Percentiles rank a stretch among this genome's conserved stretches.
These are phyloP conservation scores for Ganoderma lucidum DNA, from an alignment of 1,284 basidiomycete species.

Conservation along the genomic window DNA sequence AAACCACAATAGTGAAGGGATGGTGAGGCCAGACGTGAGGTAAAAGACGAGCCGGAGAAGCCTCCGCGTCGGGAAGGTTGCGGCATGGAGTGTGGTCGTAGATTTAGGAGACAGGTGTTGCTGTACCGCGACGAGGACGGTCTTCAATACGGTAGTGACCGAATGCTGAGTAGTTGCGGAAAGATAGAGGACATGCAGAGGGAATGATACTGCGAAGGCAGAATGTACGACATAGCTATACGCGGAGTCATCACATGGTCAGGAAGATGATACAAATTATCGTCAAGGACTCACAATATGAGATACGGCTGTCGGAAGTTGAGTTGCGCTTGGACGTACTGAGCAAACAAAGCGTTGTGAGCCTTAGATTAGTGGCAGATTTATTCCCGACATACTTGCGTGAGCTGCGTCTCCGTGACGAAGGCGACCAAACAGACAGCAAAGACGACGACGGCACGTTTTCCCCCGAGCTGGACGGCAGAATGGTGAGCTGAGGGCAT, in stretches of 20 bases:
- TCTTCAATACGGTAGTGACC: constrained; percentile 53
- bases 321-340: constrained; percentile 80
- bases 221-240: constrained; percentile 80
- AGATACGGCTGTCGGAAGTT: constrained; percentile 81
- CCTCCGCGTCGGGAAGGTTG: constrained; percentile 52
- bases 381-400: constrained; percentile 58
- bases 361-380: neutral
- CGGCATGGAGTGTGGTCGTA: constrained; percentile 31
- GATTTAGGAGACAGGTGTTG: constrained; percentile 56
- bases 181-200: constrained; percentile 74
- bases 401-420: constrained; percentile 73
- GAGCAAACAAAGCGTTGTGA: constrained; percentile 16
- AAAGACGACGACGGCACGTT: constrained; percentile 58
- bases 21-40: constrained; percentile 66
- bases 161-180: constrained; percentile 54
- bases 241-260: neutral
- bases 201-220: constrained; percentile 71
- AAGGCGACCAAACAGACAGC: constrained; percentile 64
- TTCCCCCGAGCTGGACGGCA: constrained; percentile 40
- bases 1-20: constrained; percentile 79
- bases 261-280: neutral
- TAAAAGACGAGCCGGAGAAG: constrained; percentile 55
- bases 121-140: constrained; percentile 59
- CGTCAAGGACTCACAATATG: constrained; percentile 63
- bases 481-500: constrained; percentile 40